Evolutionary conservation across 257 asterid genomes (phyloP), one percentile per base, ranked within the genome.

Genomic region (Capsicum pubescens): DNA sequence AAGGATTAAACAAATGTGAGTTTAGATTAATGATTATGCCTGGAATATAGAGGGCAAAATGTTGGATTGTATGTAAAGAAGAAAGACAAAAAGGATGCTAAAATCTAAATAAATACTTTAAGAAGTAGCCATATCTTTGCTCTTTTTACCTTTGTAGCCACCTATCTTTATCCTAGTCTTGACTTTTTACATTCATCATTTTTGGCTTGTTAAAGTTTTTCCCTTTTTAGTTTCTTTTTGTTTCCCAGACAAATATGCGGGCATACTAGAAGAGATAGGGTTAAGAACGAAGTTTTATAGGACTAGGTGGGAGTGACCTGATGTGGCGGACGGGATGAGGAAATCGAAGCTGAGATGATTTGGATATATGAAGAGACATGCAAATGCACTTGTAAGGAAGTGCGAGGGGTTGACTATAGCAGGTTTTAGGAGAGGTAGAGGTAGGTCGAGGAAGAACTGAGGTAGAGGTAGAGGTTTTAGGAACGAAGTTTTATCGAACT

Each of bases 1-100:
- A 26, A 3, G 7, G 54, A 79, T 56, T 8, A 35, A 36, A 35
- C 2, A 79, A 60, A 61, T 60, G 11, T 44, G 6, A 46, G 52
- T 44, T 19, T 15, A 44, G 50, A 26, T 59, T 12, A 81, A 81
- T 81, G 46, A 81, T 81, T 81, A 61, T 63, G 84, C 13, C n/a
- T 57, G 84, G 35, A 81, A 60, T 81, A 81, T 46, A 16, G 16
- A 26, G 14, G 54, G 44, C 50, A 81, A 12, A 32, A 42, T 44
- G 48, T 72, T 54, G 52, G 39, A 42, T 72, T 72, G 80, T 72
- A 15, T 4, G 57, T 0, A 15, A 35, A n/a, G n/a, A n/a, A n/a
- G n/a, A n/a, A n/a, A n/a, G n/a, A n/a, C n/a, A n/a, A n/a, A 67
- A 21, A 26, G 42, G 70, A 16, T 63, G 70, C 42, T 26, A 63